Percentiles rank a stretch among this genome's conserved stretches.
Evolutionary conservation across 306 rosid species (phyloP).

Genomic region (Hylodesmum podocarpum): DNA sequence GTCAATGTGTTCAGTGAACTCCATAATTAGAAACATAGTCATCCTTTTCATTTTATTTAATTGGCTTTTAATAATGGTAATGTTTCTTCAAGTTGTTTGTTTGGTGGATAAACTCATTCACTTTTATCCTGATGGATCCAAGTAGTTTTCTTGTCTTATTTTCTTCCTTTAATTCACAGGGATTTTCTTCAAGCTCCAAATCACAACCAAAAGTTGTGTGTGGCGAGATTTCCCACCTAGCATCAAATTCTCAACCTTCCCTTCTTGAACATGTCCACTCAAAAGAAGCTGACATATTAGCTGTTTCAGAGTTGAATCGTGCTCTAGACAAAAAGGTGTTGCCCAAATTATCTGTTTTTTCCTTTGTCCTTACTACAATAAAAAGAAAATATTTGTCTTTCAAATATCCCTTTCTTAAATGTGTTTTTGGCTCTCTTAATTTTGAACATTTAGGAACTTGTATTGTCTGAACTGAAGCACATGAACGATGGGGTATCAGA

Average conservation of each 20-base stretch:
- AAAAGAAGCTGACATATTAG: conserved; percentile 78
- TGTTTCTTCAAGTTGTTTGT: conserved; percentile 27
- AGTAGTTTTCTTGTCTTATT: not conserved
- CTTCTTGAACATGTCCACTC: conserved; percentile 54
- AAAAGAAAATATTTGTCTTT: conserved; percentile 23
- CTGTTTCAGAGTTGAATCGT: conserved; percentile 70
- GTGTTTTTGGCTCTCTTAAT: conserved; percentile 39
- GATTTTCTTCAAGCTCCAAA: conserved; percentile 42
- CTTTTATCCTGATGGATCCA: conserved; percentile 4
- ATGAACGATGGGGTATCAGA: conserved; percentile 77
- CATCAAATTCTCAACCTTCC: conserved; percentile 53
- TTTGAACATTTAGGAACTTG: conserved; percentile 64
- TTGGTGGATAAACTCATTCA: not conserved
- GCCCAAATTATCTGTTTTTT: conserved; percentile 14
- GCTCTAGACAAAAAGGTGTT: conserved; percentile 91
- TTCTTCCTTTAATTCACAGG: conserved; percentile 34
- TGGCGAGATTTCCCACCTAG: conserved; percentile 46
- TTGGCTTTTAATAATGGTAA: not conserved
- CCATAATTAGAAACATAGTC: not conserved
- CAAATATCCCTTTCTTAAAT: conserved; percentile 12
- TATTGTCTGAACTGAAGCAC: conserved; percentile 76
- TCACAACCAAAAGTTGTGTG: conserved; percentile 48
- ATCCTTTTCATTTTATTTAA: not conserved
- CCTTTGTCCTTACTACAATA: not conserved
- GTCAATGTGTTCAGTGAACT: not conserved